Base-by-base conservation (phyloP, 495 filamentous ascomycete species). In the Xanthoparmelia taractica region DNA sequence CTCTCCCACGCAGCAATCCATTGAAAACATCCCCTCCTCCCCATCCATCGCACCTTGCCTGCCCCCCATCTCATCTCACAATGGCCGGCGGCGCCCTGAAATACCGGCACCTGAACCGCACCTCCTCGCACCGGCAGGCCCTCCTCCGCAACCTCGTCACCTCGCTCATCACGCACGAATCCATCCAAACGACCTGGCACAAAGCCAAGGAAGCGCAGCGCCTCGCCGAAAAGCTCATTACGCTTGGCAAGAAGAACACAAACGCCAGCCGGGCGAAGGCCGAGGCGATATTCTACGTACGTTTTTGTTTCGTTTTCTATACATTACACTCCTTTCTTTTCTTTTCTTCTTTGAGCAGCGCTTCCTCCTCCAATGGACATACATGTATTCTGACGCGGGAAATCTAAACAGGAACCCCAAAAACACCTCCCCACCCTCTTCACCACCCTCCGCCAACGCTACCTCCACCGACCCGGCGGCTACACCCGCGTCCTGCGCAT, bases 161-260 rank as follows among this genome's bases (percentile, higher is more conserved):
- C 64, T 93, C 91, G n/a, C 88, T 98, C 61, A 85, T 98, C 79
- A 80, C 87, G 71, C 84, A 96, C 73, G 94, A 98, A 77, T 84
- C 88, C 59, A 96, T 98, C 78, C 85, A 84, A 56, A 98, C 94
- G 33, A 96, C 94, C 77, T 97, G 87, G 85, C 84, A 84, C 73
- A 97, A 97, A 78, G 94, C 94, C 37, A 98, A 97, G 75, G 94
- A 98, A 78, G 89, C 94, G 52, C 94, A 97, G 75, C 82, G 87
- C 1, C 73, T 97, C 34, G 94, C 94, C 43, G 94, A 98, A 71
- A 91, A 92, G 78, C 80, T 96, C 64, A 91, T 98, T 67, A 96
- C 93, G 13, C 76, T 96, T 65, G 93, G 85, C 45, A 98, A 98
- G 81, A 85, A 85, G 77, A 90, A 96, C 74, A 91, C 91, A 29